Conservation (phyloP, 106 monocot species). For the Apostasia ramifera region DNA sequence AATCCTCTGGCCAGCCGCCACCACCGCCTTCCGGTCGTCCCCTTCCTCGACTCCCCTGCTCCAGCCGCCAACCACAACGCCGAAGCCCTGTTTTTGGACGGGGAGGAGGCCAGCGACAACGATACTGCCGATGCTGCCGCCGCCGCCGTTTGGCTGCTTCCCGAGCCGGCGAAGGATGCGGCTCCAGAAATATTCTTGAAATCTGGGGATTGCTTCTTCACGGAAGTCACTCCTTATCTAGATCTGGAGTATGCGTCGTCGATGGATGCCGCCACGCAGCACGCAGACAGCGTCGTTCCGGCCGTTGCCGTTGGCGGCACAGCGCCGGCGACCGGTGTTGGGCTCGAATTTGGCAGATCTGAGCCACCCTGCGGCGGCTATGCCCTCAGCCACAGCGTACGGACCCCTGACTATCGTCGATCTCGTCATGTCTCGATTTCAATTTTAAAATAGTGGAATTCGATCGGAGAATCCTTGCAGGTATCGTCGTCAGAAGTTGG, state of each 20-base stretch:
- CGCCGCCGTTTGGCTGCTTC: constrained; percentile 31
- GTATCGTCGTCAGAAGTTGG: constrained; percentile 45
- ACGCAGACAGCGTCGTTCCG: constrained; percentile 45
- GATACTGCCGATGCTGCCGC: constrained; percentile 5
- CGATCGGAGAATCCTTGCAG: constrained; percentile 5
- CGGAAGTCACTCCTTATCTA: constrained; percentile 37
- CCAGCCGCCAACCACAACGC: neutral
- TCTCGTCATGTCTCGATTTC: neutral
- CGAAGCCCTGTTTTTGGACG: neutral
- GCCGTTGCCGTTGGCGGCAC: neutral
- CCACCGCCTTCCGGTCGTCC: constrained; percentile 37
- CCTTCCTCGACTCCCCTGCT: constrained; percentile 13
- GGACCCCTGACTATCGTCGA: neutral
- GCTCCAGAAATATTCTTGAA: neutral
- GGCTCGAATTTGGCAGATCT: constrained; percentile 16
- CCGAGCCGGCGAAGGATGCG: constrained; percentile 9
- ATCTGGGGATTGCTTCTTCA: constrained; percentile 6
- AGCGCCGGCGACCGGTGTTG: constrained; percentile 1
- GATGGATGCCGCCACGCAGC: constrained; percentile 10
- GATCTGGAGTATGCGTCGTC: constrained; percentile 32
- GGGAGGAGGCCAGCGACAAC: neutral
- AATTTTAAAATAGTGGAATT: neutral
- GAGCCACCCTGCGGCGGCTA: constrained; percentile 16
- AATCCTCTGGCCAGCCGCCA: constrained; percentile 63
- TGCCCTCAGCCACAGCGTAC: constrained; percentile 44